These are phyloP conservation scores for Fusarium kyushuense DNA, from an alignment of 2,329 filamentous ascomycete species.

Conservation along the genomic window DNA sequence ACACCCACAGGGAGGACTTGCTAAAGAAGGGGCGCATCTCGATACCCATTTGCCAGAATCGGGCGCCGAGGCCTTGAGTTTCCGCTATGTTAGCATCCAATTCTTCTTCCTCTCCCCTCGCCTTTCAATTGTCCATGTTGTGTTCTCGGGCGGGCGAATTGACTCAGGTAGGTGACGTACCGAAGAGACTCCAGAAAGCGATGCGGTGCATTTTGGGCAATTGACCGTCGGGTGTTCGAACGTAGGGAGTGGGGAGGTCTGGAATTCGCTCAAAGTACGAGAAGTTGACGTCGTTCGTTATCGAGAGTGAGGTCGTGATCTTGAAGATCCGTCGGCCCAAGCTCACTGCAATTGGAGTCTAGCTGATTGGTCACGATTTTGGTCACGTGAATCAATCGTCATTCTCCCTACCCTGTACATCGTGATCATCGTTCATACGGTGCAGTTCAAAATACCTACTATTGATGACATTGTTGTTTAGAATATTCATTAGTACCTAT, in stretches of 20 bases:
- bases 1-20: constrained; percentile 86
- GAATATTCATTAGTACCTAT: background rate
- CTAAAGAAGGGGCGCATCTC: constrained; percentile 97
- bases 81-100: constrained; percentile 24
- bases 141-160: constrained; percentile 31
- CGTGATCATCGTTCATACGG: fast-evolving
- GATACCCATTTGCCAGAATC: constrained; percentile 97
- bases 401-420: constrained; percentile 28
- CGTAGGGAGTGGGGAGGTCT: constrained; percentile 27
- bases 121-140: background rate
- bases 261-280: constrained; percentile 38
- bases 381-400: constrained; percentile 38
- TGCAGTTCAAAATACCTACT: no score
- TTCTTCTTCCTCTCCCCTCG: background rate
- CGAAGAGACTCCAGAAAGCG: constrained; percentile 91
- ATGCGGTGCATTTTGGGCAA: constrained; percentile 69
- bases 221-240: constrained; percentile 41
- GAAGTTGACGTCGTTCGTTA: constrained; percentile 42
- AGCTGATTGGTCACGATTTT: constrained; percentile 40
- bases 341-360: constrained; percentile 46
- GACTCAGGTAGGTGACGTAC: constrained; percentile 60
- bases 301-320: constrained; percentile 47
- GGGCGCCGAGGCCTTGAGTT: constrained; percentile 82
- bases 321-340: constrained; percentile 43
- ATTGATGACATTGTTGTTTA: background rate